Base-by-base conservation (phyloP, 2,329 filamentous ascomycete genomes). In the Sarocladium strictum region DNA sequence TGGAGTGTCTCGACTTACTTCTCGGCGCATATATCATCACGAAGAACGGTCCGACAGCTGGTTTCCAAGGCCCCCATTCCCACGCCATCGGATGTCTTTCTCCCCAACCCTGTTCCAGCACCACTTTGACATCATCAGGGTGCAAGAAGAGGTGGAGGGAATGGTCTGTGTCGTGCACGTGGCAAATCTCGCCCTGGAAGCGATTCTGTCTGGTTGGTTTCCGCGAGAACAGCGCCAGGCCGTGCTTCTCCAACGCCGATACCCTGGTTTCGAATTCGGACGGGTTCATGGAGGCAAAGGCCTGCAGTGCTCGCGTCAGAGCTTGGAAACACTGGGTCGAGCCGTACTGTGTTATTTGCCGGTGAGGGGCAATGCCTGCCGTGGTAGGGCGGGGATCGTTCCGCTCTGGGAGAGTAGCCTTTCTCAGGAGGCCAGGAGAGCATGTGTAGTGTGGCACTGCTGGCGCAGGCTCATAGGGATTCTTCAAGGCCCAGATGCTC, bases 181-280 rank as follows among this genome's bases (percentile, higher is more conserved):
- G 90, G 62, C 83, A 87, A 41, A 95, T 80, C 70, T 95, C 90
- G n/a, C 89, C 89, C 60, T 86, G 81, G 61, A 86, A 90, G 11
- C 84, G 89, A 27, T 81, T 79, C 64, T 86, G 86, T 23, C 7
- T 24, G 58, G 86, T 74, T 0, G 86, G 85, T 52, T 79, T 75
- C 2, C 72, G 75, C 1, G 86, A 80, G 68, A 93, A 94, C 0
- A 95, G 76, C 0, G 86, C 89, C 5, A 89, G 78, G 40, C 87
- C 87, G 64, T 93, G 85, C 72, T 92, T 93, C 69, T 94, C 90
- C 60, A 94, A 85, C 64, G 87, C 92, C 1, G 85, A 90, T 1
- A 79, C 86, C 0, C 81, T 86, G 9, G 84, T 81, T 63, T 76
- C 79, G 55, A 87, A 75, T 15, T 68, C 69, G 1, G 71, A 68